Base-by-base conservation (phyloP, 2,329 filamentous ascomycete species). In the Penicillium corylophilum region DNA sequence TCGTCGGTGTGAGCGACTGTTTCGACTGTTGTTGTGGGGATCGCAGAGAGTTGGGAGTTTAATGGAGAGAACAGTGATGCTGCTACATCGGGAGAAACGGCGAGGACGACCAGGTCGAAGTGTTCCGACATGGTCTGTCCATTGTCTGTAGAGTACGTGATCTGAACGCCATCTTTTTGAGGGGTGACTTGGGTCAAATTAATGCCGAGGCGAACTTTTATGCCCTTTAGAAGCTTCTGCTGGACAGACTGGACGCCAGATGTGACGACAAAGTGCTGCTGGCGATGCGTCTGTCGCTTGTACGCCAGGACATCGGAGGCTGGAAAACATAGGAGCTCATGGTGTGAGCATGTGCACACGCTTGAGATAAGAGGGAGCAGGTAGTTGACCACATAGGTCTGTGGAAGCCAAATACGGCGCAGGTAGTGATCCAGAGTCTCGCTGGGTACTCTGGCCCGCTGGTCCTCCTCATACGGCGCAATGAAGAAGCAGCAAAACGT, bases 281-380 rank as follows among this genome's bases (percentile, higher is more conserved):
- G 71, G 1, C 76, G 67, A 35, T 77, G 70, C 1, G 78, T 77
- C 15, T 65, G 65, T 39, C 69, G 72, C 59, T 80, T 79, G 62
- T 83, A 83, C 12, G 72, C 73, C 20, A 77, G 71, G 4, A 83
- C 50, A 48, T 84, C 81, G 40, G 71, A 74, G 1, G 81, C 82
- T 0, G 81, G 81, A 23, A 81, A 83, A 0, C 66, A 64, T 1
- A 82, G 66, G 2, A 83, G 64, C 26, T 75, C 72, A 2, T 71
- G 66, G 48, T 83, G 81, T 0, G 79, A 73, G 57, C 80, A 84
- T 1, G 81, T 84, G 4, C 77, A 76, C 6, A 83, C 78, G 51
- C 76, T 76, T 44, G 80, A 78, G 35, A 85, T 72, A 5, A 83
- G 68, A 0, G 82, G 82, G 0, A 84, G 66, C 7, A 85, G 62